phyloP scores from a whole-genome alignment of 2,329 filamentous ascomycete genomes.

The Alternaria novae-zelandiae region DNA sequence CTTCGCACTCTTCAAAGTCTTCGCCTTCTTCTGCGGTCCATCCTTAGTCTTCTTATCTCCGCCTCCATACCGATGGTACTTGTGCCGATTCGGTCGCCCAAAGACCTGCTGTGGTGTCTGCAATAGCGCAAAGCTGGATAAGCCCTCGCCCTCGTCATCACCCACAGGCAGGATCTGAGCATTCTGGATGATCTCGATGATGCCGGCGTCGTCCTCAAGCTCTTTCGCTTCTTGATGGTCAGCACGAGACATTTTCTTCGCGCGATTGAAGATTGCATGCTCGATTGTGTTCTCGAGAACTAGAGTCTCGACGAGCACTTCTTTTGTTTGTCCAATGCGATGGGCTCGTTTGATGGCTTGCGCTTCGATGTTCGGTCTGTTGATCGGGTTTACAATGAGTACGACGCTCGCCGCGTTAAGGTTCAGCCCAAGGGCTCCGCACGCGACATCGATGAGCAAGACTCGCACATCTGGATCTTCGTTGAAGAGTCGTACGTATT shows the following conservation, averaged over 20 bases:
- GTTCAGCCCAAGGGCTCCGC: conserved; percentile 87
- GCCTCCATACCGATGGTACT: conserved; percentile 34
- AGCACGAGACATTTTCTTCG: conserved; percentile 73
- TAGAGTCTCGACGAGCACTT: conserved; percentile 84
- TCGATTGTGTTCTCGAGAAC: conserved; percentile 82
- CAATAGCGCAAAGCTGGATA: conserved; percentile 52
- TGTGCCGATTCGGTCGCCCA: conserved; percentile 43
- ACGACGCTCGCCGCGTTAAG: conserved; percentile 82
- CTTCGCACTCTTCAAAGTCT: conserved; percentile 6
- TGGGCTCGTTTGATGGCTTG: conserved; percentile 92
- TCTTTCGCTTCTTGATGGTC: conserved; percentile 63
- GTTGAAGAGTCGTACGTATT: conserved; percentile 83
- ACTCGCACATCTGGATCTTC: conserved; percentile 73
- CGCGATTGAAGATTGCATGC: conserved; percentile 78
- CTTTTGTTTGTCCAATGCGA: conserved; percentile 80
- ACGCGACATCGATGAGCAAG: conserved; percentile 87
- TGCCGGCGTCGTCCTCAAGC: conserved; percentile 64
- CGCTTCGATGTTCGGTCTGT: conserved; percentile 82
- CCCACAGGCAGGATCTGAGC: conserved; percentile 57
- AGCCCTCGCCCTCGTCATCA: conserved; percentile 35
- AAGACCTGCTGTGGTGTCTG: conserved; percentile 54
- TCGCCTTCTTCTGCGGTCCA: conserved; percentile 28
- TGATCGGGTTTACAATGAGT: conserved; percentile 87
- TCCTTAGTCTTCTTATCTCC: conserved; percentile 22
- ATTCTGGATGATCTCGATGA: conserved; percentile 65